Percentiles rank a stretch among this genome's conserved stretches.
Conservation (phyloP, 768 basidiomycete species). For the Kwoniella newhampshirensis region DNA sequence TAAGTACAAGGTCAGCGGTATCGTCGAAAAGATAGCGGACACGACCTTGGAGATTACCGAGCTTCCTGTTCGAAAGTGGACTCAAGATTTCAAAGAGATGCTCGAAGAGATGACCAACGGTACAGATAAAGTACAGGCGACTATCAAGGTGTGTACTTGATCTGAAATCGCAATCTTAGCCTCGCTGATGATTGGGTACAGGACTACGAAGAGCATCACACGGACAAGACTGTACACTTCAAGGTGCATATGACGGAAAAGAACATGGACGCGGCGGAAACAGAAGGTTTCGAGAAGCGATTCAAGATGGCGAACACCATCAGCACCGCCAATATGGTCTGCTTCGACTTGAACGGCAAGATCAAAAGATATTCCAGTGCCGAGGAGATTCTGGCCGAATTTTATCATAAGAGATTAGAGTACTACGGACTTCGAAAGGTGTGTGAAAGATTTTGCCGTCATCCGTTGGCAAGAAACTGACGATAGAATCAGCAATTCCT, state of each 20-base stretch:
- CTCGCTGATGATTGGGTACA: slow-evolving; percentile 49
- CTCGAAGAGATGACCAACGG: slow-evolving; percentile 79
- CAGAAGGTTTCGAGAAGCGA: slow-evolving; percentile 81
- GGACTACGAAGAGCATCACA: slow-evolving; percentile 98
- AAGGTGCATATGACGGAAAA: slow-evolving; percentile 74
- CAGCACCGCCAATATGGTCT: slow-evolving; percentile 95
- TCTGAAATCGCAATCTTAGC: background rate
- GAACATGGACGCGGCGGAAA: slow-evolving; percentile 80
- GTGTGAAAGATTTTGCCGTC: slow-evolving; percentile 17
- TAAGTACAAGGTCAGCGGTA: slow-evolving; percentile 73
- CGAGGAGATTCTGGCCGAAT: slow-evolving; percentile 89
- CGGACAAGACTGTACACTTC: slow-evolving; percentile 87
- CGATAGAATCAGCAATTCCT: slow-evolving; percentile 69
- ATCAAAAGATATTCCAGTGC: slow-evolving; percentile 88
- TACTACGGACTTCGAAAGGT: slow-evolving; percentile 97
- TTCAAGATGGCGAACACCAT: slow-evolving; percentile 86
- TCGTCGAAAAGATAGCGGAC: slow-evolving; percentile 72
- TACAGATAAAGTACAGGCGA: slow-evolving; percentile 71
- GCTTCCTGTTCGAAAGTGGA: slow-evolving; percentile 93
- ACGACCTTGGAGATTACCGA: slow-evolving; percentile 94
- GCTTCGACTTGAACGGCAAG: slow-evolving; percentile 93
- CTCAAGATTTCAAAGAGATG: slow-evolving; percentile 84
- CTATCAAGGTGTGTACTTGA: slow-evolving; percentile 65
- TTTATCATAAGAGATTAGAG: slow-evolving; percentile 81
- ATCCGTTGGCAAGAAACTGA: background rate